Base-by-base conservation (phyloP, 2,329 filamentous ascomycete species). In the Orbilia blumenaviensis region DNA sequence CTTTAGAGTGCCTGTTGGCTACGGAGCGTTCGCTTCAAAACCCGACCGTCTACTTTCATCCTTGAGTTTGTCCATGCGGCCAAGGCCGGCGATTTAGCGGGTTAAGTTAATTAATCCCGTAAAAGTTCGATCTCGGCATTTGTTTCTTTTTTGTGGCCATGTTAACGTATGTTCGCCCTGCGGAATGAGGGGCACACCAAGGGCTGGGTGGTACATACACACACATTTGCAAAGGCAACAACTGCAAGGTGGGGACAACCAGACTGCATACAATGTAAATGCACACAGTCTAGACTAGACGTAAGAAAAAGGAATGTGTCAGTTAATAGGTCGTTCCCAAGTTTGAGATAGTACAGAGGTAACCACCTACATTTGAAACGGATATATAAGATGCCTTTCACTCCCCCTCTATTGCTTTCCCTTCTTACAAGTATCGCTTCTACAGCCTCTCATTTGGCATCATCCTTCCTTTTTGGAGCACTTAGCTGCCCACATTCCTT, bases 371-470 rank as follows among this genome's bases (percentile, higher is more conserved):
- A 36, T 60, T 72, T 48, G 48, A 66, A 72, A 72, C 67, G 48
- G 16, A 68, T 54, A 72, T 72, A 72, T 66, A 66, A 66, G 46
- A 62, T 63, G 32, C 36, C 56, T 60, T 58, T 48, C 25, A 34
- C 56, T 21, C 63, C 64, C 16, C 29, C 50, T 66, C 63, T 44
- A 50, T 34, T 36, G 44, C 64, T 64, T 72, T 72, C 67, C 50
- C 50, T 52, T 41, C 42, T 60, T 29, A 64, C 27, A 60, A 54
- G 41, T 27, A 66, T 27, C 52, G 21, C 34, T 38, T 56, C 50
- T 38, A 63, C 50, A 62, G 60, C 38, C 72, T 69, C 66, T 76
- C 60, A 50, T 69, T 76, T 72, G 63, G 64, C 64, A 58, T 67
- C 54, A 46, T 52, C 64, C 41, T 76, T 76, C 62, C 63, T 54